These are phyloP conservation scores for sweet orange (Citrus sinensis) DNA, from an alignment of 345 rosid species.

Conservation along the genomic window DVS_A1.0 CM039163.1:3308001-3308500, in stretches of 20 bases:
- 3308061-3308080: slow-evolving; percentile 83
- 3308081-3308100: slow-evolving; percentile 75
- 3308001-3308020: background rate
- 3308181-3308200: slow-evolving; percentile 74
- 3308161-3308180: slow-evolving; percentile 72
- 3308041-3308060: slow-evolving; percentile 10
- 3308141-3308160: slow-evolving; percentile 88
- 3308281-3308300: background rate
- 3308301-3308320: background rate
- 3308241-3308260: slow-evolving; percentile 2
- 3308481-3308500: background rate
- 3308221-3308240: slow-evolving; percentile 7
- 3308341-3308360: slow-evolving; percentile 44
- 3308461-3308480: background rate
- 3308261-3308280: slow-evolving; percentile 10
- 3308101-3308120: slow-evolving; percentile 73
- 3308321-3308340: background rate
- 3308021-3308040: background rate
- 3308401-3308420: slow-evolving; percentile 72
- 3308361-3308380: slow-evolving; percentile 80
- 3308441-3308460: slow-evolving; percentile 60
- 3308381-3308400: slow-evolving; percentile 91
- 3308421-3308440: slow-evolving; percentile 89
- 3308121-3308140: slow-evolving; percentile 66
- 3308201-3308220: slow-evolving; percentile 48